phyloP scores from a whole-genome alignment of 805 yeast genomes.

The Yamadazyma phyllophila region DNA sequence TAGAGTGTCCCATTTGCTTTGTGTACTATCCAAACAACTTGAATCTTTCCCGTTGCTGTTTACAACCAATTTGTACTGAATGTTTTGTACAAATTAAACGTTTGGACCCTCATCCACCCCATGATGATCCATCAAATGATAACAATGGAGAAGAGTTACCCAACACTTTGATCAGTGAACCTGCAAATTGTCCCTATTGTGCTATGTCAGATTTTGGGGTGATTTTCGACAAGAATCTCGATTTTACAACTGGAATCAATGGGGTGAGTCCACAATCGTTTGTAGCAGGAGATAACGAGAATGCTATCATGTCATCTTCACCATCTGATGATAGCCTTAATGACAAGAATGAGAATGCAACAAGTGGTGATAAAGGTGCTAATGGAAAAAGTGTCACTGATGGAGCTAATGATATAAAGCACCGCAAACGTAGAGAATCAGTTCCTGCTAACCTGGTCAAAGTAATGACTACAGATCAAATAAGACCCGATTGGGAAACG shows the following conservation, averaged over 20 bases:
- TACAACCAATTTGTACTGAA: slow-evolving; percentile 91
- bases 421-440: slow-evolving; percentile 36
- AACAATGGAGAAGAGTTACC: slow-evolving; percentile 42
- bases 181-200: slow-evolving; percentile 92
- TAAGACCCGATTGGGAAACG: slow-evolving; percentile 91
- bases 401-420: not conserved
- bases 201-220: slow-evolving; percentile 85
- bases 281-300: slow-evolving; percentile 1
- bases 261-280: slow-evolving; percentile 47
- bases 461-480: slow-evolving; percentile 75
- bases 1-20: slow-evolving; percentile 95
- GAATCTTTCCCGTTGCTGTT: slow-evolving; percentile 83
- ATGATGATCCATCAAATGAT: slow-evolving; percentile 41
- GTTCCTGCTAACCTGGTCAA: slow-evolving; percentile 64
- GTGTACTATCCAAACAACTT: slow-evolving; percentile 75
- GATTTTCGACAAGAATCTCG: slow-evolving; percentile 63
- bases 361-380: too few species aligned
- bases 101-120: slow-evolving; percentile 90
- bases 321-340: slow-evolving; percentile 2
- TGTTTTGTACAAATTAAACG: slow-evolving; percentile 96
- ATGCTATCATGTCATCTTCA: slow-evolving; percentile 10
- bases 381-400: too few species aligned
- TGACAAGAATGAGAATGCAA: not conserved
- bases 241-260: slow-evolving; percentile 54
- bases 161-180: slow-evolving; percentile 74